Evolutionary conservation across 1,284 basidiomycete species (phyloP).

Genomic region (Baeospora myosura): DNA sequence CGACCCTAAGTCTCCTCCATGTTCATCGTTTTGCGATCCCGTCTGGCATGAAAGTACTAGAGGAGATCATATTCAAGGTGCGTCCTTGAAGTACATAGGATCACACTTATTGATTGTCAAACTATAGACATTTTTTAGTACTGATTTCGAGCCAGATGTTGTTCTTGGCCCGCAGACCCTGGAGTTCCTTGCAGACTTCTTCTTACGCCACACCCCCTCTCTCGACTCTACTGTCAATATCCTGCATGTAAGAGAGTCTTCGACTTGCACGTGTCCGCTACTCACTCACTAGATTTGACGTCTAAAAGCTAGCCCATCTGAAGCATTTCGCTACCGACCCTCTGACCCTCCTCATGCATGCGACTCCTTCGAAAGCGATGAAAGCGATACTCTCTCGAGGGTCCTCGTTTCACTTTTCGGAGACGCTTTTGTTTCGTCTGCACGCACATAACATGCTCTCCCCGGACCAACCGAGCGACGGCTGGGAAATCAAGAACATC

Average conservation of each 20-base stretch:
- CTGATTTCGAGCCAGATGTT: slow-evolving; percentile 50
- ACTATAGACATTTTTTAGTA: slow-evolving; percentile 56
- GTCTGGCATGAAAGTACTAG: slow-evolving; percentile 36
- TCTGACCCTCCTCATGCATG: slow-evolving; percentile 35
- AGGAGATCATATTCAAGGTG: slow-evolving; percentile 47
- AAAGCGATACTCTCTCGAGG: slow-evolving; percentile 16
- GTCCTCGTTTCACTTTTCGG: slow-evolving; percentile 31
- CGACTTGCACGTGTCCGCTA: background rate
- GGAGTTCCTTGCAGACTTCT: slow-evolving; percentile 49
- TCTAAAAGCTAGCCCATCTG: slow-evolving; percentile 47
- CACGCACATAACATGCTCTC: slow-evolving; percentile 6
- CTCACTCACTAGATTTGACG: background rate
- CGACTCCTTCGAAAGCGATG: slow-evolving; percentile 22
- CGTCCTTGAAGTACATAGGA: slow-evolving; percentile 1
- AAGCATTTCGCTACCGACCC: slow-evolving; percentile 60
- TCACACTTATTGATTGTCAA: background rate
- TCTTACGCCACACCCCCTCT: slow-evolving; percentile 44
- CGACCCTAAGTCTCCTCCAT: slow-evolving; percentile 50
- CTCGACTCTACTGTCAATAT: slow-evolving; percentile 48
- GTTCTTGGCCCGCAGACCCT: slow-evolving; percentile 52
- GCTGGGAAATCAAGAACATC: slow-evolving; percentile 17
- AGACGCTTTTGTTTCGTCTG: slow-evolving; percentile 33
- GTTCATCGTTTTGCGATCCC: slow-evolving; percentile 43
- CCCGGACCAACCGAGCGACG: slow-evolving; percentile 8
- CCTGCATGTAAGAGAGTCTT: slow-evolving; percentile 43